Evolutionary conservation across 2,329 filamentous ascomycete genomes (phyloP), one percentile per base, ranked within the genome.

Genomic region (Aspergillus eucalypticola): DNA sequence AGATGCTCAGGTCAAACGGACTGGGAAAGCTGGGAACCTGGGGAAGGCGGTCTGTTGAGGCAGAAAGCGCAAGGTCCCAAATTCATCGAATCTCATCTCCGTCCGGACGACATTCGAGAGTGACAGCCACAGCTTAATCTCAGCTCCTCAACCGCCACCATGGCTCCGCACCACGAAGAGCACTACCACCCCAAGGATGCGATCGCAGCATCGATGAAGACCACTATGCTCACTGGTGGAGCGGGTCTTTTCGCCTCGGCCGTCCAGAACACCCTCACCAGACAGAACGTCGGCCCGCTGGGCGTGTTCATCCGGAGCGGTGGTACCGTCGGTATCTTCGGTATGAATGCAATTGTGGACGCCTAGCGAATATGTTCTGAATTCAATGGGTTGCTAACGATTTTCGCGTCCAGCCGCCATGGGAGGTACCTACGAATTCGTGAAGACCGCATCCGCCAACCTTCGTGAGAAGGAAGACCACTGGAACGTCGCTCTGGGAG

Each of bases 211-310:
- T 84, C 88, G 54, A 79, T 88, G 73, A 87, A 86, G 74, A 86
- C 87, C 63, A 85, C 84, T 42, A 71, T 88, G 65, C 78, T 91
- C 69, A 88, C 88, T 62, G 87, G 87, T 71, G 80, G 81, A 61
- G 84, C 85, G 61, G 92, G 92, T 69, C 79, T 90, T 73, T 84
- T 92, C 76, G 75, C 90, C 62, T 89, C 91, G 54, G 88, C 90
- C 58, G 84, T 96, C 66, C 90, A 93, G 81, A 98, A 96, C 82
- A 91, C 92, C 60, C 84, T 97, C 69, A 84, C 88, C 58, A 92
- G 88, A 81, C 84, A 86, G 75, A 96, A 96, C 77, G 82, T 95
- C 66, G 91, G 92, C 69, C 84, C 88, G 63, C 86, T 89, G 81
- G 90, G 90, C 67, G 84, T 96, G 71, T 88, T 98, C 74, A 90